Conservation (phyloP, 176 grass and related monocot species). For the Oryza longistaminata region DNA sequence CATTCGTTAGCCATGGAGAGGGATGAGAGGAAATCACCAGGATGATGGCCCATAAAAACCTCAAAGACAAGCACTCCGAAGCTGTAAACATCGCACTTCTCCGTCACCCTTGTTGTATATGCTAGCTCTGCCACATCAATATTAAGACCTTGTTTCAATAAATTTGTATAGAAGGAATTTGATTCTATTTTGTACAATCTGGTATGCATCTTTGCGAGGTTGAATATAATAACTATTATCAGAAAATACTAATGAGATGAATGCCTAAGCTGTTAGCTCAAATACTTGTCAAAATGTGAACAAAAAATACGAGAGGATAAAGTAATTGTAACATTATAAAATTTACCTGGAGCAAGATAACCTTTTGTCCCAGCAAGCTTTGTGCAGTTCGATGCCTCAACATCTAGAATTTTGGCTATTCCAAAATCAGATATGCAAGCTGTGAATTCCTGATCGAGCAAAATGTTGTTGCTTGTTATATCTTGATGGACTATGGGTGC, state of each 20-base stretch:
- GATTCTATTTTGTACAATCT: no score
- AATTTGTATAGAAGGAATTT: no score
- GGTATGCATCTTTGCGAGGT: no score
- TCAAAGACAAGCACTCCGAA: neutral
- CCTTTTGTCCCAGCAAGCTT: neutral
- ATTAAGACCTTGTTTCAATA: neutral
- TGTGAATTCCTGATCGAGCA: neutral
- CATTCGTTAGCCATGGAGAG: neutral
- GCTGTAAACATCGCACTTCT: neutral
- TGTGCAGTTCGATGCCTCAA: neutral
- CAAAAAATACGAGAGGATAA: no score
- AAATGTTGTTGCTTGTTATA: neutral
- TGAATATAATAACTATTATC: no score
- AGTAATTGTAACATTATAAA: neutral
- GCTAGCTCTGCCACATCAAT: constrained; percentile 7
- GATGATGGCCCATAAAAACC: neutral
- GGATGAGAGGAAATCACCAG: neutral
- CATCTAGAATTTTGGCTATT: neutral
- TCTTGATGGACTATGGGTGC: neutral
- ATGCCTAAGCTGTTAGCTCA: no score
- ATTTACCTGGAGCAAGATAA: neutral
- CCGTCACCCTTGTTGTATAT: neutral
- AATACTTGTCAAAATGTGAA: no score
- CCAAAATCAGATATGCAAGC: neutral
- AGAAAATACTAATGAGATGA: no score